Evolutionary conservation across 345 rosid genomes (phyloP).

Genomic region (Psidium friedrichsthalianum): DNA sequence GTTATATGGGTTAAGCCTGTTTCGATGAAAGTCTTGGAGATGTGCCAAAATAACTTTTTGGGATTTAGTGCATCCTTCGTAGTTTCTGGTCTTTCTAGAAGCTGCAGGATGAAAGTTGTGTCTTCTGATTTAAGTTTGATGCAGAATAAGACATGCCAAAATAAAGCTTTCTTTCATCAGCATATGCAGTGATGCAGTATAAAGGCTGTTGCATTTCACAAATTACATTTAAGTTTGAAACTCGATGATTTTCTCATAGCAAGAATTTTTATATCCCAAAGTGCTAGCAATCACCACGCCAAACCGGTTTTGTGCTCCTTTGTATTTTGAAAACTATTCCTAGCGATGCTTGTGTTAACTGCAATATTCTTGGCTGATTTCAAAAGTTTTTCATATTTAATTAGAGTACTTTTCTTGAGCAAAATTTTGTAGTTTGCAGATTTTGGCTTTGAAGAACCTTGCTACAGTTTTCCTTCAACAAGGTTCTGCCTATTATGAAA

Average conservation of each 20-base stretch:
- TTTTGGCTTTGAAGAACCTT: constrained; percentile 90
- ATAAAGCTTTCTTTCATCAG: constrained; percentile 13
- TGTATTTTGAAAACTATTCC: not conserved
- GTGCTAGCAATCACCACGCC: not conserved
- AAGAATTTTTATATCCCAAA: not conserved
- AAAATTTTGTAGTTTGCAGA: constrained; percentile 26
- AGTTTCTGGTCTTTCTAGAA: not conserved
- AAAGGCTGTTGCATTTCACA: not conserved
- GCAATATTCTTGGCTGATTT: not conserved
- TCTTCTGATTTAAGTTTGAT: not conserved
- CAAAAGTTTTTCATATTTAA: not conserved
- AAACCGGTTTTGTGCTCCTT: not conserved
- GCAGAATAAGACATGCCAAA: constrained; percentile 24
- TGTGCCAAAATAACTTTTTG: not conserved
- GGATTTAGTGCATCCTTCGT: not conserved
- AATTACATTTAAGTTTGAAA: not conserved
- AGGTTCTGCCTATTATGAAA: constrained; percentile 73
- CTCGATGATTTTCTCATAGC: not conserved
- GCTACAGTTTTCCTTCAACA: constrained; percentile 87
- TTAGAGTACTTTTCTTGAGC: not conserved
- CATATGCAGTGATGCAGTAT: not conserved
- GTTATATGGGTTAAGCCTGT: not conserved
- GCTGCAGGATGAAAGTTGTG: not conserved
- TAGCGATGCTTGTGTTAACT: not conserved
- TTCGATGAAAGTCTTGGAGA: not conserved